phyloP scores from a whole-genome alignment of 768 basidiomycete genomes.

The Gloeopeniophorella convolvens region DNA sequence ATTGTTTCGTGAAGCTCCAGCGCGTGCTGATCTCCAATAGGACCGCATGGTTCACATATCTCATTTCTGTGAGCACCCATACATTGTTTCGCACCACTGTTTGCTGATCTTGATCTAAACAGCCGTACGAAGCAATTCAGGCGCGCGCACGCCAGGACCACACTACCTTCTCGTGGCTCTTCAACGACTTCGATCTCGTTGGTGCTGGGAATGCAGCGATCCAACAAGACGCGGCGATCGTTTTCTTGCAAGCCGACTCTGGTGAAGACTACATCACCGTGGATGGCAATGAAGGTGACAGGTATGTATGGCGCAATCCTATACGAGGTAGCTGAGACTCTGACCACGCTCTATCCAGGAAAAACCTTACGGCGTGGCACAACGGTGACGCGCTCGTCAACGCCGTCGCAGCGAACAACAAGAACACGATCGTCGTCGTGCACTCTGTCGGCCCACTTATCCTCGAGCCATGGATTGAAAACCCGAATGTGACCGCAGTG shows the following conservation, averaged over 20 bases:
- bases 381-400: slow-evolving; percentile 36
- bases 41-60: slow-evolving; percentile 71
- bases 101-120: neutral
- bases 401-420: slow-evolving; percentile 58
- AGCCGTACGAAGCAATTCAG: slow-evolving; percentile 82
- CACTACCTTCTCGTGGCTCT: slow-evolving; percentile 58
- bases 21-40: slow-evolving; percentile 23
- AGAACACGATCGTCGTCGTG: slow-evolving; percentile 74
- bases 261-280: slow-evolving; percentile 50
- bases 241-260: slow-evolving; percentile 36
- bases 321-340: too few relatives aligned
- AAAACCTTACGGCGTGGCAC: slow-evolving; percentile 36
- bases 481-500: slow-evolving; percentile 67
- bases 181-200: slow-evolving; percentile 61
- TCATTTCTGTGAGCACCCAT: slow-evolving; percentile 51
- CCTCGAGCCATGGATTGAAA: slow-evolving; percentile 63
- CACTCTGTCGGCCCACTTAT: slow-evolving; percentile 71
- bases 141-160: slow-evolving; percentile 58
- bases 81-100: neutral
- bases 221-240: slow-evolving; percentile 44
- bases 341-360: slow-evolving; percentile 13
- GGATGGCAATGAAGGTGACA: slow-evolving; percentile 51
- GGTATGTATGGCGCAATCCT: slow-evolving; percentile 35
- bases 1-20: slow-evolving; percentile 6
- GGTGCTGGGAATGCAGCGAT: slow-evolving; percentile 37